Base-by-base conservation (phyloP, 1,284 basidiomycete species). In the Athelia psychrophila region DNA sequence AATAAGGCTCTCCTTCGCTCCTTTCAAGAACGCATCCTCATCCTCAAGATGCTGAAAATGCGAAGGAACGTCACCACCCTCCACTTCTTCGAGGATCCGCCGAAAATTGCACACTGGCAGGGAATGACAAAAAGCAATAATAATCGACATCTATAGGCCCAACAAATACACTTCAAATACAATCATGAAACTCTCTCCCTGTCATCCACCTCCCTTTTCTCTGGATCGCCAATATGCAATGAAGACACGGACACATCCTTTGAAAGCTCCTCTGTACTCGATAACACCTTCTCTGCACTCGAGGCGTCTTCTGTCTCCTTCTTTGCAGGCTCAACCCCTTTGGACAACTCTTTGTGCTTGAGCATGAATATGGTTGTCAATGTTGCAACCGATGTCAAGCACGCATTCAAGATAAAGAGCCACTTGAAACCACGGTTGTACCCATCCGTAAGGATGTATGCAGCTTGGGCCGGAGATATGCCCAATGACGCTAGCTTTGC, bases 361-460 rank as follows among this genome's bases (percentile, higher is more conserved):
- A 87, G 83, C 71, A 85, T 74, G 18, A 78, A 36, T 20, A 81
- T 64, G 52, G 81, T 78, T 2, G 75, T 70, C 9, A 85, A 56
- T 10, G 78, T 77, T 16, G 77, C 78, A 0, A 77, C 54, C 0
- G 71, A 72, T 15, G 77, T 68, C 36, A 79, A 60, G 30, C 63
- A 64, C 2, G 81, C 78, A 52, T 83, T 82, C 48, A 84, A 60
- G 27, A 81, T 68, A 65, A 88, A 88, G 6, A 88, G 68, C 3
- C 68, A 63, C 35, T 74, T 65, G 65, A 88, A 85, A 0, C 83
- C 86, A 13, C 60, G 60, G 22, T 72, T 78, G 61, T 85, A 88
- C 1, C 81, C 84, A 1, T 63, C 44, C 9, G 66, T 59, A 22
- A 88, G 68, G 36, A 85, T 76, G 27, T 66, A 64, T 2, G 60